A percentile compares a stretch with the other conserved stretches of the same genome.
Conservation (phyloP, 176 grass and related monocot genomes). For the Aegilops sharonensis region DNA sequence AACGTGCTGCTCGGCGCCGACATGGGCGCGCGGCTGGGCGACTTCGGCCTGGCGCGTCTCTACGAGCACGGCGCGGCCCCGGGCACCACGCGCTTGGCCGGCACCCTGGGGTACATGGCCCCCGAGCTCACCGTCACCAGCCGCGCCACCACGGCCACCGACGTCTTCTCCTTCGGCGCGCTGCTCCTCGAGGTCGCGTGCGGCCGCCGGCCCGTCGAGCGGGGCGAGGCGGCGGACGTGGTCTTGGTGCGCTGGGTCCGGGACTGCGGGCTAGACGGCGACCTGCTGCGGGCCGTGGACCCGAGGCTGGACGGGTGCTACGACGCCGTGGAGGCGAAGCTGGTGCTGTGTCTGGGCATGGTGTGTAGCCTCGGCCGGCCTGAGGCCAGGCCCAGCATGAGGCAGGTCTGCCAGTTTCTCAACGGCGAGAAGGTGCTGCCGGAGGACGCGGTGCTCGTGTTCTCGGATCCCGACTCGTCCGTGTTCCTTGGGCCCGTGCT, state of each 20-base stretch:
- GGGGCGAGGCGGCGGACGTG: background rate
- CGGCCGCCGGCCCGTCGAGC: background rate
- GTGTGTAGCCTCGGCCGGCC: conserved; percentile 38
- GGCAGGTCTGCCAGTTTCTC: conserved; percentile 38
- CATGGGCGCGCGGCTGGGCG: conserved; percentile 31
- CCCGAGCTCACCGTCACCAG: conserved; percentile 41
- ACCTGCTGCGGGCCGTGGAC: conserved; percentile 29
- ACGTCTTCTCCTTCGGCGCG: conserved; percentile 56
- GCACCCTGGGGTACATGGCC: conserved; percentile 54
- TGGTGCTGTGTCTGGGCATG: conserved; percentile 46
- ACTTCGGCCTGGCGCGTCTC: conserved; percentile 50
- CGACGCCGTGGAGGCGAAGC: conserved; percentile 25
- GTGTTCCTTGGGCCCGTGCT: background rate
- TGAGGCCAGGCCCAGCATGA: conserved; percentile 45
- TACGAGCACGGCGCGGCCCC: conserved; percentile 34
- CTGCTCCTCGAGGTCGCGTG: conserved; percentile 47
- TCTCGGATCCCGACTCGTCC: conserved; percentile 4
- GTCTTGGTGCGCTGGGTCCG: conserved; percentile 39
- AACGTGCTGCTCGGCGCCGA: conserved; percentile 47
- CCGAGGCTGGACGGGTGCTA: conserved; percentile 18
- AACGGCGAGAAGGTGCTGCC: conserved; percentile 27
- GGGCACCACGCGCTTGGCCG: background rate
- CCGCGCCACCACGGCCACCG: conserved; percentile 37
- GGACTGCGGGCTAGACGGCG: conserved; percentile 15
- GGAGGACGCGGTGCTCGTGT: conserved; percentile 28